These are phyloP conservation scores for Lentinula sp. DNA, from an alignment of 768 basidiomycete genomes.

Conservation along the genomic window DNA sequence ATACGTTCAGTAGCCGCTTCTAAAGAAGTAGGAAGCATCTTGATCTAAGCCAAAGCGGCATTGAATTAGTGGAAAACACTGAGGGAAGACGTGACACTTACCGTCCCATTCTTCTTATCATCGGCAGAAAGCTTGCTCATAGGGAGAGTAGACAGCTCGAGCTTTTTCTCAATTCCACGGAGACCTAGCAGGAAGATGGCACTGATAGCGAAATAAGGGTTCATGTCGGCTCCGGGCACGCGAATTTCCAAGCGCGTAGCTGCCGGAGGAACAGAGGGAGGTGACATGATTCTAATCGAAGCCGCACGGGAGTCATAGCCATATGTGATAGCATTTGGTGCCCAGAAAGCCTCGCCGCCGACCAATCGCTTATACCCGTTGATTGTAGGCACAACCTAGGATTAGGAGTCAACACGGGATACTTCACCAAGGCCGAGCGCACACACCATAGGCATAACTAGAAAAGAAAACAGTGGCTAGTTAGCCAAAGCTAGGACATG, in stretches of 20 bases:
- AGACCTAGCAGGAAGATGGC: slow-evolving; percentile 86
- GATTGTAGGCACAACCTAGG: slow-evolving; percentile 81
- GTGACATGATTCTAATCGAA: slow-evolving; percentile 87
- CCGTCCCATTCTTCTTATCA: slow-evolving; percentile 54
- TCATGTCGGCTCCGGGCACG: slow-evolving; percentile 96
- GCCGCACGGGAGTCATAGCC: slow-evolving; percentile 95
- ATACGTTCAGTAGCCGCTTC: slow-evolving; percentile 77
- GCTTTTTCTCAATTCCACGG: slow-evolving; percentile 78
- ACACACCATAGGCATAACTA: slow-evolving; percentile 79
- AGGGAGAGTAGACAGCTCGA: slow-evolving; percentile 64
- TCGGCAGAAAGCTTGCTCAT: slow-evolving; percentile 52
- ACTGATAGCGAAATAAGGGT: slow-evolving; percentile 84
- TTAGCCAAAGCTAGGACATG: background rate
- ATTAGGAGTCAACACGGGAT: background rate
- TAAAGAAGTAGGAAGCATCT: slow-evolving; percentile 73
- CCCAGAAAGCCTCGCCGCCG: slow-evolving; percentile 92
- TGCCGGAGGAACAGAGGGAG: slow-evolving; percentile 74
- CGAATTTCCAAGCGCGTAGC: slow-evolving; percentile 92
- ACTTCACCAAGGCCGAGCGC: background rate
- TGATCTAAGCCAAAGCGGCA: slow-evolving; percentile 38
- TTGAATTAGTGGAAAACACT: slow-evolving; percentile 27
- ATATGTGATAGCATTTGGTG: slow-evolving; percentile 88
- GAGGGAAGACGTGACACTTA: slow-evolving; percentile 14
- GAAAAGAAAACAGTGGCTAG: background rate
- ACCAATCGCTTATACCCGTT: slow-evolving; percentile 97